These are phyloP conservation scores for Metarhizium rileyi DNA, from an alignment of 2,329 filamentous ascomycete genomes.

Conservation along the genomic window DNA sequence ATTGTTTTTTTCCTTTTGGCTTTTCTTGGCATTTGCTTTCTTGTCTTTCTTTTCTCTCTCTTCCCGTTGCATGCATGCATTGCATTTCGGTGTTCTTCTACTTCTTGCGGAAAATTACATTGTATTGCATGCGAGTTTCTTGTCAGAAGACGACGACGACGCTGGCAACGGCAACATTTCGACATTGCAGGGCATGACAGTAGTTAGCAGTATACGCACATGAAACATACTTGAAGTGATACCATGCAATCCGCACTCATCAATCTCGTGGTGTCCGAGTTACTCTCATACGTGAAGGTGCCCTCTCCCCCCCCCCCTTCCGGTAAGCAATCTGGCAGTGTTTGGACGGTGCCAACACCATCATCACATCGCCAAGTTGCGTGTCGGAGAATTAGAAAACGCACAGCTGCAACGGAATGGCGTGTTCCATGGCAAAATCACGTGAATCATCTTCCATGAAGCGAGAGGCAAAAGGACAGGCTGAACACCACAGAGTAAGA, in stretches of 20 bases:
- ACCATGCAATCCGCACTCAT: neutral
- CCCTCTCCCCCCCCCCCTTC: too few relatives aligned
- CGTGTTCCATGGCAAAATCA: neutral
- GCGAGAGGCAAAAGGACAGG: too few relatives aligned
- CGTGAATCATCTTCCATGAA: too few relatives aligned
- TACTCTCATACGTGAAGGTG: too few relatives aligned
- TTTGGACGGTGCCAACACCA: too few relatives aligned
- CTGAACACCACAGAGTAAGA: neutral
- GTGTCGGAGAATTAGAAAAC: too few relatives aligned
- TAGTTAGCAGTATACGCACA: neutral
- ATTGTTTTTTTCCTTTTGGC: neutral
- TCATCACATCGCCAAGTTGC: too few relatives aligned
- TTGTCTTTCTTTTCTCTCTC: neutral
- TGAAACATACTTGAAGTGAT: neutral
- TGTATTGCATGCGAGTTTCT: neutral
- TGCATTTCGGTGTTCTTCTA: neutral
- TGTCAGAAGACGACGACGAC: neutral
- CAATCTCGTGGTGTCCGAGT: too few relatives aligned
- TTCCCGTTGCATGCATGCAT: neutral
- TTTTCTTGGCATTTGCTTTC: neutral
- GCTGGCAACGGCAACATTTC: conserved; percentile 4
- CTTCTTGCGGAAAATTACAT: neutral
- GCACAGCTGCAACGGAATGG: neutral
- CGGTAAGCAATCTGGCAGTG: too few relatives aligned
- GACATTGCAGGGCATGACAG: neutral